A percentile compares a stretch with the other conserved stretches of the same genome.
phyloP scores from a whole-genome alignment of 2,329 filamentous ascomycete species.

The Verticillium nonalfalfae region DNA sequence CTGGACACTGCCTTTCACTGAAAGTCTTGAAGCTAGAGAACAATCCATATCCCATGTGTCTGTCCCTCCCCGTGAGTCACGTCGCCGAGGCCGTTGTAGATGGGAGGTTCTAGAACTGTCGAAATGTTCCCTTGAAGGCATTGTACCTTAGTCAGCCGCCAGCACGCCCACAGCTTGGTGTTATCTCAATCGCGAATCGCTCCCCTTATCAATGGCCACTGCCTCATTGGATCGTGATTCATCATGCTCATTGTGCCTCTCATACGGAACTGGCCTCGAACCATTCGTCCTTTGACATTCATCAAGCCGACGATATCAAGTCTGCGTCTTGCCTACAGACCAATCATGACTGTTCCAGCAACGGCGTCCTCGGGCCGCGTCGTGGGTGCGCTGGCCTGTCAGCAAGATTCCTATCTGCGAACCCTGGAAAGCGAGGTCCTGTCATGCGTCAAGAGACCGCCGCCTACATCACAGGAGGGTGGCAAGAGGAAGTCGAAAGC shows the following conservation, averaged over 20 bases:
- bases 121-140: too few relatives aligned
- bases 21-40: too few relatives aligned
- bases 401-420: constrained; percentile 18
- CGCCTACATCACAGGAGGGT: constrained; percentile 5
- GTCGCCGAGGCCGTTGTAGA: neutral
- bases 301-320: neutral
- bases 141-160: neutral
- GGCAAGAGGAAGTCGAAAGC: constrained; percentile 13
- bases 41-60: too few relatives aligned
- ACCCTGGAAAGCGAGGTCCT: constrained; percentile 17
- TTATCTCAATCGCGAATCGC: neutral
- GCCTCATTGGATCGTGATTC: neutral
- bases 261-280: neutral
- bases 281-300: neutral
- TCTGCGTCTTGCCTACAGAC: neutral
- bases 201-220: neutral
- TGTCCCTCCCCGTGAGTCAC: too few relatives aligned
- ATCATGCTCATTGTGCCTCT: neutral
- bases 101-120: neutral
- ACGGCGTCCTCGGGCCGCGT: neutral
- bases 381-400: constrained; percentile 21
- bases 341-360: neutral
- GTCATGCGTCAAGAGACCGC: constrained; percentile 17
- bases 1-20: too few relatives aligned
- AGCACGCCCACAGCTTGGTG: neutral